Conservation (phyloP, 1,284 basidiomycete genomes). For the Microbotryum lychnidis-dioicae region DNA sequence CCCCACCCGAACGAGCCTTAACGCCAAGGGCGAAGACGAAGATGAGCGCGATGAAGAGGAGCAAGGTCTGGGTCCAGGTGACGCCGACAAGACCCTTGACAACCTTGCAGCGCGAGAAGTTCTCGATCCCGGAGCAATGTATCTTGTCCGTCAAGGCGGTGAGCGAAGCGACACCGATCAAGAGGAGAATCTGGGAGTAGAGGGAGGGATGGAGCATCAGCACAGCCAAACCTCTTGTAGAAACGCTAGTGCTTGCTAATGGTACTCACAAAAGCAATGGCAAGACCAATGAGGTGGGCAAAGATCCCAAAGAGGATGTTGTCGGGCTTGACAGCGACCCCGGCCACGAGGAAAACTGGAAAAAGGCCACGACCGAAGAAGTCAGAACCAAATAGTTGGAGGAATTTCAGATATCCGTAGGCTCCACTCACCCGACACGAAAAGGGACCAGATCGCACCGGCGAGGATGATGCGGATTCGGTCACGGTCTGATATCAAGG, state of each 20-base stretch:
- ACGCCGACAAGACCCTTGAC: constrained; percentile 41
- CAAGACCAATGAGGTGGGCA: constrained; percentile 39
- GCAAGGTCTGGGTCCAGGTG: constrained; percentile 36
- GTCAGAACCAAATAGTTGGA: neutral
- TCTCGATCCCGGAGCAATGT: constrained; percentile 33
- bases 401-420: neutral
- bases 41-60: constrained; percentile 36
- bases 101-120: constrained; percentile 38
- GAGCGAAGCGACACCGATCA: constrained; percentile 41
- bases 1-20: constrained; percentile 40
- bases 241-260: neutral
- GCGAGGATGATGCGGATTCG: constrained; percentile 42
- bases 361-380: neutral
- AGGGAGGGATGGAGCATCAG: constrained; percentile 1
- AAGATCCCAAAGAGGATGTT: constrained; percentile 41
- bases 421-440: constrained; percentile 36
- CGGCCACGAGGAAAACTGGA: constrained; percentile 40
- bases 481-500: constrained; percentile 34
- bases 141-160: constrained; percentile 40
- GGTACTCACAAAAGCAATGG: constrained; percentile 37
- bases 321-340: constrained; percentile 39
- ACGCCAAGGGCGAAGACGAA: constrained; percentile 37
- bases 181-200: constrained; percentile 38
- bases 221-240: neutral
- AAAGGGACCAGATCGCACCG: constrained; percentile 39